Evolutionary conservation across 768 basidiomycete species (phyloP).

Genomic region (Termitomyces titanicus): DNA sequence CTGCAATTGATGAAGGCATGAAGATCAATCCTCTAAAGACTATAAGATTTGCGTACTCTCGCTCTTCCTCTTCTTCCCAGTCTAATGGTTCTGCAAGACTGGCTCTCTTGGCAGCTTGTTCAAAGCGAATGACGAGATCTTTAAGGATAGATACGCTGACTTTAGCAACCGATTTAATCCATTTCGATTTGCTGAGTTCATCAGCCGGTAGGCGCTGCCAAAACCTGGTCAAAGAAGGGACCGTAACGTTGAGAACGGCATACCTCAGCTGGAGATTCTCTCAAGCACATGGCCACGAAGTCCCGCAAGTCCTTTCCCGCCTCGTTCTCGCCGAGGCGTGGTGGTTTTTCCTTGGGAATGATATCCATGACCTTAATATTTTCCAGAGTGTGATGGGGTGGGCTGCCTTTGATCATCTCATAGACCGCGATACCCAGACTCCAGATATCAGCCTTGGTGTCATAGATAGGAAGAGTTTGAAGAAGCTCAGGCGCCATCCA

Average conservation of each 20-base stretch:
- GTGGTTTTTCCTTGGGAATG: slow-evolving; percentile 82
- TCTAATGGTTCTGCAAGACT: slow-evolving; percentile 70
- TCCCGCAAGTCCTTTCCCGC: slow-evolving; percentile 86
- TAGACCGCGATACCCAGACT: slow-evolving; percentile 94
- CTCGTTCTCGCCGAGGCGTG: slow-evolving; percentile 70
- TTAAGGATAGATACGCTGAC: slow-evolving; percentile 63
- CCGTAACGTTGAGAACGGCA: slow-evolving; percentile 17
- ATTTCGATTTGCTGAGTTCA: slow-evolving; percentile 81
- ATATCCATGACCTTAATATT: slow-evolving; percentile 85
- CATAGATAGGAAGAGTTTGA: slow-evolving; percentile 83
- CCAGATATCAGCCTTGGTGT: slow-evolving; percentile 98
- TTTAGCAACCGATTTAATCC: slow-evolving; percentile 81
- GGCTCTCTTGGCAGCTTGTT: slow-evolving; percentile 72
- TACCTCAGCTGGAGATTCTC: slow-evolving; percentile 78
- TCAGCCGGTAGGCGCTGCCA: slow-evolving; percentile 83
- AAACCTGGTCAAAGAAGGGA: slow-evolving; percentile 2
- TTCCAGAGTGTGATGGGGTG: slow-evolving; percentile 82
- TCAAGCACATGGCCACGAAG: slow-evolving; percentile 80
- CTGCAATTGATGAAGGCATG: slow-evolving; percentile 2
- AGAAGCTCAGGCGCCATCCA: slow-evolving; percentile 99
- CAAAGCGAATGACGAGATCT: slow-evolving; percentile 78
- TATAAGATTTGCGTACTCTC: slow-evolving; percentile 34
- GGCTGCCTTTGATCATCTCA: slow-evolving; percentile 96
- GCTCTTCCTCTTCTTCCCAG: slow-evolving; percentile 70
- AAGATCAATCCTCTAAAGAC: background rate